phyloP scores from a whole-genome alignment of 2,329 filamentous ascomycete species.

The Cladosporium sp. region DNA sequence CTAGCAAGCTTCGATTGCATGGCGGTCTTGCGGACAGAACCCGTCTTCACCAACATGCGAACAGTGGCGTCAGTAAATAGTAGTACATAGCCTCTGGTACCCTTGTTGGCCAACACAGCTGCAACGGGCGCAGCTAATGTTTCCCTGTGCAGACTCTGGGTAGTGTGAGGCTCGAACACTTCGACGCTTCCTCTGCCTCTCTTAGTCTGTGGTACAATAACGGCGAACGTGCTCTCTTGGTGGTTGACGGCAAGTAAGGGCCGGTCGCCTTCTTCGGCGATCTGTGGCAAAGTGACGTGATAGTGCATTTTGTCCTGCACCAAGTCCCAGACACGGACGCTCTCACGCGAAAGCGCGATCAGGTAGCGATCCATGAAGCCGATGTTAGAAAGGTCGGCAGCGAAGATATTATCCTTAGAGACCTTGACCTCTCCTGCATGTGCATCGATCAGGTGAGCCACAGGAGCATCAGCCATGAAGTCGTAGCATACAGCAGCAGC shows the following conservation, averaged over 20 bases:
- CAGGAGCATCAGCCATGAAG: constrained; percentile 47
- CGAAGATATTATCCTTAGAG: constrained; percentile 51
- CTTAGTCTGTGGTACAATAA: constrained; percentile 31
- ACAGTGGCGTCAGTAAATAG: constrained; percentile 74
- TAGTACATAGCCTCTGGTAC: constrained; percentile 67
- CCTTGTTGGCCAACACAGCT: constrained; percentile 60
- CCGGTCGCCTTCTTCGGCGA: constrained; percentile 14
- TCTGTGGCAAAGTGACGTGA: constrained; percentile 51
- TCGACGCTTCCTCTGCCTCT: constrained; percentile 40
- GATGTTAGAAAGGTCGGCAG: constrained; percentile 47
- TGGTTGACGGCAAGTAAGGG: constrained; percentile 64
- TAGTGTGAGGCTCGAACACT: constrained; percentile 62
- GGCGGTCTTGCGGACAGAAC: not conserved
- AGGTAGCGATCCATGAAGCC: constrained; percentile 70
- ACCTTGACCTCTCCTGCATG: constrained; percentile 62
- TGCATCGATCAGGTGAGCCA: constrained; percentile 73
- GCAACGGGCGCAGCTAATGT: constrained; percentile 49
- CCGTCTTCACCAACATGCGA: constrained; percentile 37
- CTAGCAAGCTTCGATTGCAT: constrained; percentile 11
- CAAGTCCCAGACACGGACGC: constrained; percentile 76
- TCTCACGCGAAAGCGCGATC: constrained; percentile 67
- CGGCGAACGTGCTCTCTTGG: constrained; percentile 41
- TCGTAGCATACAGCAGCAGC: constrained; percentile 39
- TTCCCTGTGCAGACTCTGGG: constrained; percentile 49
- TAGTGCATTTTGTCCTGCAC: constrained; percentile 72